Base-by-base conservation (phyloP, 768 basidiomycete species). In the Fomitopsis serialis region DNA sequence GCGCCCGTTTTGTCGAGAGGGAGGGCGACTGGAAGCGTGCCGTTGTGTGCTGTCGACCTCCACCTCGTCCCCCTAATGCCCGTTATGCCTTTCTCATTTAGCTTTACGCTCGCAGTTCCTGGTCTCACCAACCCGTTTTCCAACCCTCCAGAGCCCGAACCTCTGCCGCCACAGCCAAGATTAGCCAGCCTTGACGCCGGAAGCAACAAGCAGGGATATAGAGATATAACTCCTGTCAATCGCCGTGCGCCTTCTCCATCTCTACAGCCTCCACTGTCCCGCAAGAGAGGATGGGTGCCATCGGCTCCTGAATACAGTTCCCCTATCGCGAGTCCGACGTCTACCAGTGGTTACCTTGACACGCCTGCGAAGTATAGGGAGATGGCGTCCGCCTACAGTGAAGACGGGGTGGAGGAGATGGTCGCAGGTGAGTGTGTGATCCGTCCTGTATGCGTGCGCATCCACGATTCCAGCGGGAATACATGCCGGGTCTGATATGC, bases 261-360 rank as follows among this genome's bases (percentile, higher is more conserved):
- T 64, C 72, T 62, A 66, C 76, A 74, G 4, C 68, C 77, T 19
- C 74, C 75, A 2, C 61, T 75, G 37, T 74, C 78, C 3, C 72
- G 79, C 48, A 88, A 88, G 67, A 72, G 89, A 65, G 85, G 84
- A 27, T 90, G 89, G 89, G 80, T 82, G 37, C 87, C 89, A 3
- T 73, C 79, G 1, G 74, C 72, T 52, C 73, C 79, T 42, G 82
- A 80, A 57, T 77, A 78, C 10, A 82, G 78, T 63, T 72, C 63
- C 62, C 79, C 81, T 6, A 67, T 75, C 45, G 71, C 80, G 45
- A 80, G 75, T 3, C 67, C 79, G 2, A 68, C 81, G 2, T 82
- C 79, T 2, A 77, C 82, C 4, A 73, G 66, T 54, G 88, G 86
- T 25, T 87, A 85, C 67, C 76, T 89, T 35, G 82, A 87, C 64